Percentiles rank a stretch among this genome's conserved stretches.
Conservation (phyloP, 2,329 filamentous ascomycete genomes). For the Bipolaris zeicola region DNA sequence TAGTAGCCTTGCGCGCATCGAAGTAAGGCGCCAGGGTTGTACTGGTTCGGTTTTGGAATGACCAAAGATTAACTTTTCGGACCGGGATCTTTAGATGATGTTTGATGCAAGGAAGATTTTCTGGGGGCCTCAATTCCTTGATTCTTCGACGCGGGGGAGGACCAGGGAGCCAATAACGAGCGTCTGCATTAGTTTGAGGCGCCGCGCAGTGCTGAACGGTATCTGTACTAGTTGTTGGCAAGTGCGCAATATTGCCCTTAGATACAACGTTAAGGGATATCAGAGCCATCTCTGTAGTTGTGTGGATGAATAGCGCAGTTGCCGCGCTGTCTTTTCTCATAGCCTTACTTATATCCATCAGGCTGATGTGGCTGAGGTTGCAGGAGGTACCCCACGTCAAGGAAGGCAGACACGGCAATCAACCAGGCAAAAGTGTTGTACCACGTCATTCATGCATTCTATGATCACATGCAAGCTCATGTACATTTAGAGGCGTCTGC, state of each 20-base stretch:
- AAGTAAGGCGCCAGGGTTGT: background rate
- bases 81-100: background rate
- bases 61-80: background rate
- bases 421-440: background rate
- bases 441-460: background rate
- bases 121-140: background rate
- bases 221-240: background rate
- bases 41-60: background rate
- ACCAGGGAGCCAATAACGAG: background rate
- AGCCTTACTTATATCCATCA: background rate
- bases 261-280: background rate
- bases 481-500: background rate
- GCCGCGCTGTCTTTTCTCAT: background rate
- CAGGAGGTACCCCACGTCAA: background rate
- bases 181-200: background rate
- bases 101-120: background rate
- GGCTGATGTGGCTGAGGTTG: background rate
- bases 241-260: background rate
- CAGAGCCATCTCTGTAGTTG: background rate
- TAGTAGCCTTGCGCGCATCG: background rate
- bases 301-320: background rate
- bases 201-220: background rate
- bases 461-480: background rate
- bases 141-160: background rate
- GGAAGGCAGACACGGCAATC: background rate